These are phyloP conservation scores for Apostasia shenzhenica DNA, from an alignment of 106 monocot genomes.

Conservation along the genomic window DNA sequence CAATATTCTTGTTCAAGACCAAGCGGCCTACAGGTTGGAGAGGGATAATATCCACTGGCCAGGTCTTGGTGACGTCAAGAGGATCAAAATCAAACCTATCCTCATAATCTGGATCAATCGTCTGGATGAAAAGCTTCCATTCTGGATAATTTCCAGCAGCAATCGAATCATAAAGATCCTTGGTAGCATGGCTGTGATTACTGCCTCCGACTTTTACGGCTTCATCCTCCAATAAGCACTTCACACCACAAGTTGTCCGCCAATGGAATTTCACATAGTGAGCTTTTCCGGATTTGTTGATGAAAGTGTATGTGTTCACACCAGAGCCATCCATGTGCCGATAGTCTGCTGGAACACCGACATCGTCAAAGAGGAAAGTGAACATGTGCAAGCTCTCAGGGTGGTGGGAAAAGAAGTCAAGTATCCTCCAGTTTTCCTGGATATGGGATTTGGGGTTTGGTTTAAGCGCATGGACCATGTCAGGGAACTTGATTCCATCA, in stretches of 20 bases:
- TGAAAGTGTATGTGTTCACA: conserved; percentile 43
- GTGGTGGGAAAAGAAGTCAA: conserved; percentile 9
- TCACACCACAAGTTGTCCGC: conserved; percentile 30
- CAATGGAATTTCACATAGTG: conserved; percentile 27
- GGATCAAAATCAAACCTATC: conserved; percentile 55
- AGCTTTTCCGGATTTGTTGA: conserved; percentile 32
- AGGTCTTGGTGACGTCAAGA: conserved; percentile 57
- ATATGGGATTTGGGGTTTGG: conserved; percentile 10
- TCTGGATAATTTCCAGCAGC: conserved; percentile 48
- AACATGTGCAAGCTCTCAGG: conserved; percentile 25
- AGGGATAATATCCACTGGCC: conserved; percentile 50
- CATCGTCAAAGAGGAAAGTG: conserved; percentile 42
- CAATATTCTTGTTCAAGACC: conserved; percentile 61
- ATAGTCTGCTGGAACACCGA: conserved; percentile 40
- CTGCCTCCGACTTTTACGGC: conserved; percentile 34
- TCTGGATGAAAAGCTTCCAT: conserved; percentile 53
- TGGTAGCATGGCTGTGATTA: conserved; percentile 52
- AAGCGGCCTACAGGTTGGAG: conserved; percentile 57
- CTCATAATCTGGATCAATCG: conserved; percentile 39
- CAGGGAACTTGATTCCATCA: conserved; percentile 21
- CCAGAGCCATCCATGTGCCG: conserved; percentile 55
- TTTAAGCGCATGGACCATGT: conserved; percentile 20
- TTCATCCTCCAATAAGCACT: conserved; percentile 41
- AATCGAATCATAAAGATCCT: conserved; percentile 48
- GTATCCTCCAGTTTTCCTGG: conserved; percentile 6